These are phyloP conservation scores for Penicillium parvum DNA, from an alignment of 495 filamentous ascomycete genomes.

Conservation along the genomic window DNA sequence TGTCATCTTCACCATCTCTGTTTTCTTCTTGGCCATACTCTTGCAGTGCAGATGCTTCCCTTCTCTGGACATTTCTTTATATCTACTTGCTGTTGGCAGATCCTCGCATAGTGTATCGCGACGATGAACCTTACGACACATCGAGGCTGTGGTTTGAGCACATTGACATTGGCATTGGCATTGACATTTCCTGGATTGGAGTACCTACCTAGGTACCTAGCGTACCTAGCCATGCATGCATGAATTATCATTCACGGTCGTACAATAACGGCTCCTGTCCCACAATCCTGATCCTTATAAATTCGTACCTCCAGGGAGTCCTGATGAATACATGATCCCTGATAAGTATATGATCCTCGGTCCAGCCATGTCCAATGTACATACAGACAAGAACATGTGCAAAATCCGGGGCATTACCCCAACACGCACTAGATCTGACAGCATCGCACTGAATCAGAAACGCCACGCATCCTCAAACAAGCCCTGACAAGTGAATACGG, in stretches of 20 bases:
- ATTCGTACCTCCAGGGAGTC: not conserved
- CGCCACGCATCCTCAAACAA: too few species aligned
- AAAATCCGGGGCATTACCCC: constrained; percentile 1
- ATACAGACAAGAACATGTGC: too few species aligned
- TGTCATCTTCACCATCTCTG: constrained; percentile 2
- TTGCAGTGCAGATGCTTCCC: constrained; percentile 5
- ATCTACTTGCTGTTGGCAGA: constrained; percentile 9
- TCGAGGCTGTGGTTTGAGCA: constrained; percentile 17
- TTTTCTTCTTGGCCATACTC: constrained; percentile 14
- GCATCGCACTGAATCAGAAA: too few species aligned
- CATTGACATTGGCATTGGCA: too few species aligned
- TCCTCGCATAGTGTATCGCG: constrained; percentile 7
- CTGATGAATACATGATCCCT: not conserved
- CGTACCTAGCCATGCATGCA: too few species aligned
- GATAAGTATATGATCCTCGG: not conserved
- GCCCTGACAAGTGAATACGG: not conserved
- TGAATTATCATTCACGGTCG: too few species aligned
- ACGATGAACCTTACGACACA: constrained; percentile 17
- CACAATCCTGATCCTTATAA: too few species aligned
- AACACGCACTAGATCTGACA: not conserved
- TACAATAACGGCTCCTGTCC: too few species aligned
- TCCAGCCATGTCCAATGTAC: too few species aligned
- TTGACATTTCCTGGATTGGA: too few species aligned
- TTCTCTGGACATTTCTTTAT: constrained; percentile 13
- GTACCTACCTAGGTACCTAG: too few species aligned